Conservation (phyloP, 1,284 basidiomycete genomes). For the Cryptococcus sp. region DNA sequence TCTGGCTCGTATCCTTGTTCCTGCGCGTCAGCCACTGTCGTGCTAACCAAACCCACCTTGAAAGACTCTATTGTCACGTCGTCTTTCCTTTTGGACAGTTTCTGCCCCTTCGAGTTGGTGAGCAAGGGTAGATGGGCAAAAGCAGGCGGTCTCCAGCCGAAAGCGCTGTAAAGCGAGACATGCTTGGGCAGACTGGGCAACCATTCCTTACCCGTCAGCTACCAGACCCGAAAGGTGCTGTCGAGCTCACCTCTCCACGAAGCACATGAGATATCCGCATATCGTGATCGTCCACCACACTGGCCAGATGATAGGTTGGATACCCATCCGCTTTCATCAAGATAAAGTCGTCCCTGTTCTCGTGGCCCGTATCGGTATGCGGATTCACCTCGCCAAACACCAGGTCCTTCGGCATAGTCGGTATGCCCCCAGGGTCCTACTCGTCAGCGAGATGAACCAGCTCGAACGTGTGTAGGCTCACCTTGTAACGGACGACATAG, state of each 20-base stretch:
- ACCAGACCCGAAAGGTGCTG: too few species aligned
- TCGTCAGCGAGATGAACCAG: background rate
- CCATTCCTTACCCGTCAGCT: conserved; percentile 69
- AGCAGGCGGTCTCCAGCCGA: conserved; percentile 65
- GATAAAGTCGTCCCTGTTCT: conserved; percentile 69
- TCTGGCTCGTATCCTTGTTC: conserved; percentile 79
- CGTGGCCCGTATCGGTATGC: conserved; percentile 14
- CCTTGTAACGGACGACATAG: conserved; percentile 79
- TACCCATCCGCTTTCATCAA: conserved; percentile 86
- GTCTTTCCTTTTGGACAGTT: conserved; percentile 90
- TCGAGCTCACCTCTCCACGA: conserved; percentile 70
- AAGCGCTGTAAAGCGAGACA: conserved; percentile 76
- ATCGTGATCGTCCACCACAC: conserved; percentile 88
- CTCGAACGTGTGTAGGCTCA: conserved; percentile 51
- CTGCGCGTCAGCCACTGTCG: conserved; percentile 19
- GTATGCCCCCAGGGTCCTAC: background rate
- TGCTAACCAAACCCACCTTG: conserved; percentile 53
- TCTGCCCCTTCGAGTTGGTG: conserved; percentile 82
- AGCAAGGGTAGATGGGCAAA: conserved; percentile 91
- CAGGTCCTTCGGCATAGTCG: conserved; percentile 20
- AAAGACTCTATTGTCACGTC: conserved; percentile 84
- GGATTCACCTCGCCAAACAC: conserved; percentile 31
- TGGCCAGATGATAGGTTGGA: conserved; percentile 96
- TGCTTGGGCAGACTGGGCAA: conserved; percentile 90
- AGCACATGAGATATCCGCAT: conserved; percentile 97